Percentiles rank a stretch among this genome's conserved stretches.
Conservation (phyloP, 768 basidiomycete genomes). For the Cubamyces sp. region DNA sequence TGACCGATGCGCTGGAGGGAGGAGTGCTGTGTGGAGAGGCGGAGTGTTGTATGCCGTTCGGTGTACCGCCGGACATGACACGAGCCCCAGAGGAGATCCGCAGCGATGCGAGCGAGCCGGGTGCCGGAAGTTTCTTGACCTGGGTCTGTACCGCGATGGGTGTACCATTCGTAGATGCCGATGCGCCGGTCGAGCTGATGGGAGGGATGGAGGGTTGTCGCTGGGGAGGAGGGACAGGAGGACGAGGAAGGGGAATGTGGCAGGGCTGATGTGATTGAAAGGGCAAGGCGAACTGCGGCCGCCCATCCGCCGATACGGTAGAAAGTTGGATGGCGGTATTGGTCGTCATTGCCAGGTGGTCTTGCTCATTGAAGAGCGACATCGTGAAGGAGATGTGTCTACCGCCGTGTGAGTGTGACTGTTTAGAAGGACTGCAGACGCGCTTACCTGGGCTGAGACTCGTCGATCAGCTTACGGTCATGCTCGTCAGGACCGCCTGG, state of each 20-base stretch:
- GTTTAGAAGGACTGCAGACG: background rate
- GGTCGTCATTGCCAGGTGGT: conserved; percentile 41
- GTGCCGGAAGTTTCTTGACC: conserved; percentile 62
- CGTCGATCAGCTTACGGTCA: conserved; percentile 70
- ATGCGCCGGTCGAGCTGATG: conserved; percentile 18
- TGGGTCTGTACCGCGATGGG: conserved; percentile 64
- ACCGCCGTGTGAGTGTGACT: conserved; percentile 7
- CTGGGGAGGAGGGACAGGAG: conserved; percentile 8
- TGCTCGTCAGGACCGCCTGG: conserved; percentile 69
- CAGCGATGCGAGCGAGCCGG: conserved; percentile 56
- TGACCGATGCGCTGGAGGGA: conserved; percentile 18
- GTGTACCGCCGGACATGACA: background rate
- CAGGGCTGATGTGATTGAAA: conserved; percentile 44
- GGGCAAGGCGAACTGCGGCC: conserved; percentile 52
- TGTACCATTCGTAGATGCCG: conserved; percentile 39
- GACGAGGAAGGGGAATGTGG: conserved; percentile 28
- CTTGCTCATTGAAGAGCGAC: conserved; percentile 58
- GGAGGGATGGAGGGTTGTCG: conserved; percentile 21
- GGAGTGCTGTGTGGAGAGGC: conserved; percentile 19
- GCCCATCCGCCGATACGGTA: conserved; percentile 46
- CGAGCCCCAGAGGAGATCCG: conserved; percentile 64
- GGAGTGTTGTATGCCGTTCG: background rate
- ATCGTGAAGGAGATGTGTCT: conserved; percentile 55
- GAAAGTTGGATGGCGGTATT: conserved; percentile 53
- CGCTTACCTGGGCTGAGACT: conserved; percentile 58